Conservation (phyloP, 345 rosid genomes). For the Passiflora organensis region DNA sequence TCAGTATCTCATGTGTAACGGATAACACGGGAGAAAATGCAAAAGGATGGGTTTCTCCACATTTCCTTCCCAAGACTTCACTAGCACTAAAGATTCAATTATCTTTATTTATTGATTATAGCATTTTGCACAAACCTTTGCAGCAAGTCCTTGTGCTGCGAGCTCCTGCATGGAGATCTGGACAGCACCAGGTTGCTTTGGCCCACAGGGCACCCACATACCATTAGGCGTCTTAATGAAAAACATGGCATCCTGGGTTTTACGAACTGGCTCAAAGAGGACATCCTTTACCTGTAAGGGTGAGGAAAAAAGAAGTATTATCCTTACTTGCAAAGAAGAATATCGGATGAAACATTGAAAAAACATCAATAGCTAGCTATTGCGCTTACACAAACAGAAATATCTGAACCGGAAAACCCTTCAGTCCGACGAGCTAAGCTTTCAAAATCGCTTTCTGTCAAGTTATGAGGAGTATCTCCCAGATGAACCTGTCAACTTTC, state of each 20-base stretch:
- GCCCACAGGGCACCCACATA: constrained; percentile 82
- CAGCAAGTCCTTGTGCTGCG: constrained; percentile 60
- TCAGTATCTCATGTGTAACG: neutral
- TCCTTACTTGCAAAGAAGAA: neutral
- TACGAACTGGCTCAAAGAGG: constrained; percentile 86
- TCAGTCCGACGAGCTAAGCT: constrained; percentile 64
- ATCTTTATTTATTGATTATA: too few relatives aligned
- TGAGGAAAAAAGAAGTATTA: neutral
- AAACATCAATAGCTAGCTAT: neutral
- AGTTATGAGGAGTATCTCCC: constrained; percentile 86
- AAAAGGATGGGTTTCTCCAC: neutral
- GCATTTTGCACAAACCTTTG: constrained; percentile 37
- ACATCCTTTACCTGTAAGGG: constrained; percentile 72
- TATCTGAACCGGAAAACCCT: constrained; percentile 92
- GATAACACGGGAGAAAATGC: neutral
- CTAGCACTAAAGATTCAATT: too few relatives aligned
- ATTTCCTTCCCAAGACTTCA: too few relatives aligned
- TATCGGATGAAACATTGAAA: neutral
- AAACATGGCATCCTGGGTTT: constrained; percentile 79
- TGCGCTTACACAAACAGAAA: constrained; percentile 74
- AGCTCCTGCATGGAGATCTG: constrained; percentile 70
- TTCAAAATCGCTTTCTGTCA: constrained; percentile 78
- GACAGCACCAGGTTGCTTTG: constrained; percentile 67
- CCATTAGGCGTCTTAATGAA: constrained; percentile 48
- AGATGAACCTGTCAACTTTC: constrained; percentile 73